A percentile compares a stretch with the other conserved stretches of the same genome.
phyloP scores from a whole-genome alignment of 2,329 filamentous ascomycete species.

The Alternaria alternata region DNA sequence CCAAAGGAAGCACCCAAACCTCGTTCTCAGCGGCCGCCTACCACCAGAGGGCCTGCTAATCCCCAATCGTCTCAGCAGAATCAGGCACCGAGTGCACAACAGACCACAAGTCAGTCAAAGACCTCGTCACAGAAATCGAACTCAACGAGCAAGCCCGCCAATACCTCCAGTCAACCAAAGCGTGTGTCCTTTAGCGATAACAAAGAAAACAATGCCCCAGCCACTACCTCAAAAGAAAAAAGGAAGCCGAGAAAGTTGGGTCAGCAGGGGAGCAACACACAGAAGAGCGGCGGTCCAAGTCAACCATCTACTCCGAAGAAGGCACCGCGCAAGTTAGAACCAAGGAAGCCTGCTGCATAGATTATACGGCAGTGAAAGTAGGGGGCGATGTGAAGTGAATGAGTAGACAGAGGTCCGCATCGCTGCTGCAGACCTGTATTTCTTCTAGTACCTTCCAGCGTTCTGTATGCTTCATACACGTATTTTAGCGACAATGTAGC shows the following conservation, averaged over 20 bases:
- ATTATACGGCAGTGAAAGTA: neutral
- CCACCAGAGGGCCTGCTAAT: constrained; percentile 6
- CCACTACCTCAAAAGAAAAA: constrained; percentile 16
- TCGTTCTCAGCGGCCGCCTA: constrained; percentile 13
- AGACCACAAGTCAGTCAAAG: neutral
- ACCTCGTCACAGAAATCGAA: constrained; percentile 13
- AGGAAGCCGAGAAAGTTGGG: constrained; percentile 40
- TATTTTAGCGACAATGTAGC: neutral
- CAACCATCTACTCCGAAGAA: constrained; percentile 18
- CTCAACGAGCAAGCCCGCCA: constrained; percentile 16
- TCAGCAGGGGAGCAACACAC: constrained; percentile 19
- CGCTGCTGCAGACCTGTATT: neutral
- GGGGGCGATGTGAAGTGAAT: neutral
- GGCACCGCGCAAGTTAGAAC: constrained; percentile 37
- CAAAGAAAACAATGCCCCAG: constrained; percentile 28
- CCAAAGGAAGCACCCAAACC: constrained; percentile 25
- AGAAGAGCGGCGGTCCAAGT: neutral
- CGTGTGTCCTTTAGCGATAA: constrained; percentile 14
- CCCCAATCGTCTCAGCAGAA: neutral
- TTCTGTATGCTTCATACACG: neutral
- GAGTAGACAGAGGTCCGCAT: neutral
- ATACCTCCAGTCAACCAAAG: constrained; percentile 11
- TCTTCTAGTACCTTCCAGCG: neutral
- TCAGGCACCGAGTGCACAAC: constrained; percentile 5
- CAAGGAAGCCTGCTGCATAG: constrained; percentile 27